A percentile compares a stretch with the other conserved stretches of the same genome.
These are phyloP conservation scores for Fusarium sp. DNA, from an alignment of 2,329 filamentous ascomycete genomes.

Conservation along the genomic window DNA sequence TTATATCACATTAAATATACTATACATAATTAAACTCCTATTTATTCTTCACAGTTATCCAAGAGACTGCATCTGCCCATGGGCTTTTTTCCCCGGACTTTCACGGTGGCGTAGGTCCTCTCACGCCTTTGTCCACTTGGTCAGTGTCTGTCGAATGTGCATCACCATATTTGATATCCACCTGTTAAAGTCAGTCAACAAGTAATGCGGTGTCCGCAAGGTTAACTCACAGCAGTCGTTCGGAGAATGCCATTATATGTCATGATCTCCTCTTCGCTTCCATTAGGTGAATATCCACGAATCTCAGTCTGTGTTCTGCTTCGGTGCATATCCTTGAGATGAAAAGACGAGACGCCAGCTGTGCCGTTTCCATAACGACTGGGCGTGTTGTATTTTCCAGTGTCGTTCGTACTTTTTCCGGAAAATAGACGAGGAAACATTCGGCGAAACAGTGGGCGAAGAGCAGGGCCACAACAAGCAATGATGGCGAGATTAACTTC, in stretches of 20 bases:
- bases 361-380: slow-evolving; percentile 14
- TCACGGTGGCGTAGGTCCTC: background rate
- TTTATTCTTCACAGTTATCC: fast-evolving
- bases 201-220: fast-evolving
- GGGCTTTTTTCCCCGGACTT: fast-evolving
- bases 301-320: slow-evolving; percentile 29
- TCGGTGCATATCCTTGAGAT: slow-evolving; percentile 30
- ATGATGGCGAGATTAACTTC: slow-evolving; percentile 52
- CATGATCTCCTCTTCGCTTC: slow-evolving; percentile 40
- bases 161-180: background rate
- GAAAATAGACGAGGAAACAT: slow-evolving; percentile 39
- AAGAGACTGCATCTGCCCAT: background rate
- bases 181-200: background rate
- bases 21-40: background rate
- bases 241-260: slow-evolving; percentile 37
- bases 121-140: background rate
- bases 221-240: slow-evolving; percentile 22
- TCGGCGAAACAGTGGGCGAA: slow-evolving; percentile 30
- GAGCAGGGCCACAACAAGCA: slow-evolving; percentile 46
- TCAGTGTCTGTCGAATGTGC: background rate
- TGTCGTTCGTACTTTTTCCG: background rate
- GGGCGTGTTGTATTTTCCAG: slow-evolving; percentile 8
- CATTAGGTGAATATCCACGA: slow-evolving; percentile 33
- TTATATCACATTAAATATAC: background rate
- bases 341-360: background rate